phyloP scores from a whole-genome alignment of 2,329 filamentous ascomycete genomes.

The Leptographium flavum region DNA sequence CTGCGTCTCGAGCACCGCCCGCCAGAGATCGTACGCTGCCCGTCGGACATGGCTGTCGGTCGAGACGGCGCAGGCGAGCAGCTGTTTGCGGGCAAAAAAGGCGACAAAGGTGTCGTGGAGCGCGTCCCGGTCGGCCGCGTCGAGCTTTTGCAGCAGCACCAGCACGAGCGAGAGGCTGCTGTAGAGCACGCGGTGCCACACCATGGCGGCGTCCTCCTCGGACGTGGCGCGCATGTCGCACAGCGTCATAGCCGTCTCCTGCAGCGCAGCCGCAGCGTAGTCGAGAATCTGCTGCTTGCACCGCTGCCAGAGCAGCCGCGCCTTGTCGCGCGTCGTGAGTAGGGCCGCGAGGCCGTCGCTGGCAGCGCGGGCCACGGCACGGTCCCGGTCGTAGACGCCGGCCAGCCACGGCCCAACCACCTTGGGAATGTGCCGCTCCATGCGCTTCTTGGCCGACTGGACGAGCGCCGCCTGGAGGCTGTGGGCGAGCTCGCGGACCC shows the following conservation, averaged over 20 bases:
- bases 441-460: conserved; percentile 59
- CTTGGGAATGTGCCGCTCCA: conserved; percentile 64
- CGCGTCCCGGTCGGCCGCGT: conserved; percentile 40
- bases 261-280: conserved; percentile 66
- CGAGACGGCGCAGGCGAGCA: conserved; percentile 54
- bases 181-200: conserved; percentile 62
- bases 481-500: conserved; percentile 80
- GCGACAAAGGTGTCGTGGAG: conserved; percentile 46
- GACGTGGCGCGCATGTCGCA: conserved; percentile 82
- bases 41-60: conserved; percentile 40
- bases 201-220: conserved; percentile 70
- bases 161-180: conserved; percentile 40
- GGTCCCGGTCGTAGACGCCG: conserved; percentile 76
- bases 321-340: conserved; percentile 68
- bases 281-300: conserved; percentile 72
- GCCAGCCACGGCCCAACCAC: conserved; percentile 84
- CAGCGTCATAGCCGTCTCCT: conserved; percentile 66
- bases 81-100: conserved; percentile 49
- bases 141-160: conserved; percentile 35
- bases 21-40: conserved; percentile 35
- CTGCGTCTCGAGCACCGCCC: conserved; percentile 30
- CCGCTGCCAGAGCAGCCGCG: conserved; percentile 59
- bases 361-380: conserved; percentile 60
- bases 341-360: conserved; percentile 61
- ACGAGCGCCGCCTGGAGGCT: conserved; percentile 50